Conservation (phyloP, 2,329 filamentous ascomycete species). For the Epichloe glyceriae region DNA sequence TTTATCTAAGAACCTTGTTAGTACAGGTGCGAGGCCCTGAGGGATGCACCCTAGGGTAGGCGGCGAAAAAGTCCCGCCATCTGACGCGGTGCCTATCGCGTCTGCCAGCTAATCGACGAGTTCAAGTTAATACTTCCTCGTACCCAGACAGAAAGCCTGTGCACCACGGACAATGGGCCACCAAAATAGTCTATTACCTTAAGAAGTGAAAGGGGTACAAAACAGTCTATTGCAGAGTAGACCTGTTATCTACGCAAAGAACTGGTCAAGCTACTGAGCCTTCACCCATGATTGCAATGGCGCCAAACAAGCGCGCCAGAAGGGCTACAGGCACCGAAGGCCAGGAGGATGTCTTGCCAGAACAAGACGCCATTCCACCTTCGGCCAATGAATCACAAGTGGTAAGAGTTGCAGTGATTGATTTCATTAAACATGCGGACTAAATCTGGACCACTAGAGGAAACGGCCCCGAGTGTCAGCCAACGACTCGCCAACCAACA, state of each 20-base stretch:
- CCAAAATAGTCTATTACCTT: too few relatives aligned
- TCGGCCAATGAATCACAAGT: background rate
- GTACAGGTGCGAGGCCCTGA: too few relatives aligned
- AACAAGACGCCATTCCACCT: background rate
- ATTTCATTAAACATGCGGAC: background rate
- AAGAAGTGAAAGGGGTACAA: too few relatives aligned
- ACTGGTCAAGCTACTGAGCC: background rate
- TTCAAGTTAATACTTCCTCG: too few relatives aligned
- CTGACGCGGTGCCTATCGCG: too few relatives aligned
- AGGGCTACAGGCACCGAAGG: constrained; percentile 11
- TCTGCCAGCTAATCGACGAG: too few relatives aligned
- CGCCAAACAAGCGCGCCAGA: constrained; percentile 29
- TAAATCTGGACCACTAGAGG: constrained; percentile 11
- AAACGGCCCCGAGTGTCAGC: constrained; percentile 6
- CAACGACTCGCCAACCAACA: background rate
- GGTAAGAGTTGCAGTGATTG: background rate
- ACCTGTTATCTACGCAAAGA: background rate
- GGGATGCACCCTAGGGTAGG: too few relatives aligned
- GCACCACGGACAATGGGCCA: background rate
- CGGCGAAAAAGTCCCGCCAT: too few relatives aligned
- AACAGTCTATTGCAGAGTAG: background rate
- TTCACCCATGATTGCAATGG: constrained; percentile 13
- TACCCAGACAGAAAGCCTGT: background rate
- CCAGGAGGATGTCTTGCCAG: background rate
- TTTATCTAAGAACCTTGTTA: too few relatives aligned